Percentiles rank a stretch among this genome's conserved stretches.
phyloP scores from a whole-genome alignment of 202 grass and related monocot species.

The Carex sylvatica region DNA sequence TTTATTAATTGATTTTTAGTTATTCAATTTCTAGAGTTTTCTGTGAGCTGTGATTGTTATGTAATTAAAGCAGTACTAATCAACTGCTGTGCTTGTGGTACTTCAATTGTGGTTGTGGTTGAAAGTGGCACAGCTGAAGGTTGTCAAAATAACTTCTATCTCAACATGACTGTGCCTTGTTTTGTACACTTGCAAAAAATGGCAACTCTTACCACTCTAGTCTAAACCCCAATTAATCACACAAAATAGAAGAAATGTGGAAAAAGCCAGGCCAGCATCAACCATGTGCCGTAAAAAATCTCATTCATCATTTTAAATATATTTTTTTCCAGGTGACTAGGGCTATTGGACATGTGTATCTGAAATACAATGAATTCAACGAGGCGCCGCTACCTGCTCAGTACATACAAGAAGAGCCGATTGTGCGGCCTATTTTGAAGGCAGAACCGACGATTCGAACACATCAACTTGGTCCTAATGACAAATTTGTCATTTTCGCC shows the following conservation, averaged over 20 bases:
- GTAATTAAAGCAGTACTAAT: not conserved
- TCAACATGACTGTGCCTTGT: not conserved
- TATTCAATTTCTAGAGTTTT: not conserved
- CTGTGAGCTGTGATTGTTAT: not conserved
- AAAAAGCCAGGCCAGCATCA: not conserved
- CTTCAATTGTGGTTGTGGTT: not conserved
- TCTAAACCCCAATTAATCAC: not conserved
- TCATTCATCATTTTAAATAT: not conserved
- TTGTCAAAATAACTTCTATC: not conserved
- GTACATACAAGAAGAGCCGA: constrained; percentile 41
- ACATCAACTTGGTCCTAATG: constrained; percentile 34
- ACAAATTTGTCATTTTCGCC: constrained; percentile 62
- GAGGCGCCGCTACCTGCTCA: constrained; percentile 31
- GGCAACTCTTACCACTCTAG: not conserved
- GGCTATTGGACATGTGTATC: constrained; percentile 47
- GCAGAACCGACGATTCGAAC: constrained; percentile 40
- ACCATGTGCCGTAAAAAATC: not conserved
- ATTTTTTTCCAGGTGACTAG: constrained; percentile 38
- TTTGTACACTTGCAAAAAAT: not conserved
- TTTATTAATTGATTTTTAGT: not conserved
- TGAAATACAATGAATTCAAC: constrained; percentile 55
- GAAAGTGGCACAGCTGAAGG: too few relatives aligned
- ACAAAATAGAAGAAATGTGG: not conserved
- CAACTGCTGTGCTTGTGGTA: too few relatives aligned
- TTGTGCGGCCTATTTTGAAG: constrained; percentile 43